Base-by-base conservation (phyloP, 768 basidiomycete genomes). In the Lenzites betulinus region DNA sequence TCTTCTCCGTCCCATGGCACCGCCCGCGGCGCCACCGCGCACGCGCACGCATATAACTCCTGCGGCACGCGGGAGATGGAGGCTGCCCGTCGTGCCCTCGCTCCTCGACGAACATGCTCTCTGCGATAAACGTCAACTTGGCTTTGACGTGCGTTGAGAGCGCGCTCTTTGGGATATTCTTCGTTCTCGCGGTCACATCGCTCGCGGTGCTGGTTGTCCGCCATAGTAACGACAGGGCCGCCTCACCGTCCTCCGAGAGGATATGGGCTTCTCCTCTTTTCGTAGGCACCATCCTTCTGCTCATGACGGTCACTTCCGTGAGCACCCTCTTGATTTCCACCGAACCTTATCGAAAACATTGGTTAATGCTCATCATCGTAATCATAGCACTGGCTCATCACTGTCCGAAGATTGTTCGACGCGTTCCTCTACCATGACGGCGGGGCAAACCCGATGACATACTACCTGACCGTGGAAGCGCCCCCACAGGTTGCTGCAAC, bases 391-490 rank as follows among this genome's bases (percentile, higher is more conserved):
- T 60, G 59, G 59, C 22, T 55, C 3, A 36, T 60, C 30, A 51
- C 59, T 1, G 59, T 60, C n/a, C 53, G 59, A n/a, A 22, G 59
- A 28, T 16, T 51, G 5, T 60, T 55, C 48, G 53, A 54, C 11
- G 59, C 59, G 18, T 60, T 54, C 48, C 22, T 55, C 20, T 35
- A 50, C 41, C 7, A 43, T 16, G 26, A 51, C 22, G 48, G 30
- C 1, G 52, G 59, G 3, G 20, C 18, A n/a, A 8, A 33, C 16
- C 41, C 59, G 7, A 9, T 15, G 18, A 28, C 48, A 13, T 60
- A 54, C 41, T 55, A 36, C 33, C 16, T 44, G 28, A 44, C 28
- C 7, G 47, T 60, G 12, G 53, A 60, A 28, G 53, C 53, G 12
- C 25, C 47, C 20, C 50, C 59, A 1, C 53, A 60, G 33, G 59